phyloP scores from a whole-genome alignment of 495 filamentous ascomycete species.

The Penicillium mononematosum region DNA sequence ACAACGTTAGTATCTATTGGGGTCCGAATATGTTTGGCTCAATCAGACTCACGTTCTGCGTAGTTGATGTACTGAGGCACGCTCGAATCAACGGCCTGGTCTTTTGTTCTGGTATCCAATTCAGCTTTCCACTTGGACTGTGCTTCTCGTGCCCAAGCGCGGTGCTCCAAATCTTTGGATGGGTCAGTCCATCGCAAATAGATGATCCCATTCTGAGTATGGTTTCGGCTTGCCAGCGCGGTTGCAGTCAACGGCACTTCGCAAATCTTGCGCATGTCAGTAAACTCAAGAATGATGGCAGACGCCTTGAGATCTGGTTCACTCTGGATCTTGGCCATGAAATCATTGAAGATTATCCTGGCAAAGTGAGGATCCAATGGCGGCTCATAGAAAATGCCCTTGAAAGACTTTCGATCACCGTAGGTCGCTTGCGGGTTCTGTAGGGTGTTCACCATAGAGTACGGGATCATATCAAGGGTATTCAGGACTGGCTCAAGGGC shows the following conservation, averaged over 20 bases:
- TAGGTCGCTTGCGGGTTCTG: constrained; percentile 42
- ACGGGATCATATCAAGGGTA: constrained; percentile 42
- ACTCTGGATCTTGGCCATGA: constrained; percentile 31
- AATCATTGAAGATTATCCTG: constrained; percentile 38
- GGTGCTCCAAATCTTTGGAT: constrained; percentile 31
- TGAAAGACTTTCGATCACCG: constrained; percentile 45
- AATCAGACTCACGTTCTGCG: constrained; percentile 38
- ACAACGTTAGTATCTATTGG: constrained; percentile 6
- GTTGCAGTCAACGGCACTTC: constrained; percentile 25
- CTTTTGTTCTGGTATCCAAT: constrained; percentile 17
- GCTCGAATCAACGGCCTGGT: constrained; percentile 1
- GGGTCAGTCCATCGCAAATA: constrained; percentile 34
- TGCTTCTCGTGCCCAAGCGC: constrained; percentile 29
- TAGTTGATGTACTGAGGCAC: constrained; percentile 47
- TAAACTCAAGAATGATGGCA: constrained; percentile 35
- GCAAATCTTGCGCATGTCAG: constrained; percentile 37
- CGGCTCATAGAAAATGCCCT: constrained; percentile 49
- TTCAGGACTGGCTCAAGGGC: constrained; percentile 38
- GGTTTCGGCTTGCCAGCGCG: constrained; percentile 33
- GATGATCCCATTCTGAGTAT: constrained; percentile 37
- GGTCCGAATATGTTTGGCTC: background rate
- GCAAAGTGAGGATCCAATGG: constrained; percentile 38
- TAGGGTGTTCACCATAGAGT: constrained; percentile 42
- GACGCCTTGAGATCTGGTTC: constrained; percentile 25
- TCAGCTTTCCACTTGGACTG: constrained; percentile 33